Evolutionary conservation across 768 basidiomycete species (phyloP), one percentile per base, ranked within the genome.

Genomic region (Tylopilus felleus): DNA sequence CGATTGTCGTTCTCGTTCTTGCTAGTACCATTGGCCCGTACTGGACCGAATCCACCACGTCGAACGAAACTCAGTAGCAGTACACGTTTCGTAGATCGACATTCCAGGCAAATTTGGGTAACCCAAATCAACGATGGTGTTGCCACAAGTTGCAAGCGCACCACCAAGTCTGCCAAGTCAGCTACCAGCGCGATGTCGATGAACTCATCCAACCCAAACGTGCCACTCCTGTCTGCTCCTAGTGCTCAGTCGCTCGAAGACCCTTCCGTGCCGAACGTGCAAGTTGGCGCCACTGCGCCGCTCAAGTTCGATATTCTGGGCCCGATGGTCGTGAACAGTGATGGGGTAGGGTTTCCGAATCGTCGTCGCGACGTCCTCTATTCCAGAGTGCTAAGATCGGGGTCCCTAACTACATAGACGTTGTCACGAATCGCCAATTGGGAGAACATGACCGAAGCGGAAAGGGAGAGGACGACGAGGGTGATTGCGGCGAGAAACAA

Each of bases 381-480:
- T 27, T 36, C 35, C 33, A 41, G 10, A 12, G 22, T 29, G 7
- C 21, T 49, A 13, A 51, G 6, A 28, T 39, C 25, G 23, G 13
- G 17, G 21, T 35, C 14, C 33, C 33, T 29, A 27, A 29, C 13
- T 54, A n/a, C n/a, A n/a, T n/a, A 86, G 85, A 87, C 85, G 0
- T 63, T 86, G 16, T 86, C 84, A 8, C 72, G 85, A 33, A 84
- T 88, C 53, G 76, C 77, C 27, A 85, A 87, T 60, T 88, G 85
- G 86, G 67, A 73, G 39, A 71, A 75, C 51, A 76, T 87, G 74
- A 78, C 83, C 2, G 72, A 78, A 13, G 61, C 71, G 17, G 84
- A 89, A 70, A 77, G 76, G 62, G 79, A 83, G 55, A 71, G 80
- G 23, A 84, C 82, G 3, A 62, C 82, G 38, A 70, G 82, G 35